Evolutionary conservation across 1,284 basidiomycete genomes (phyloP), one percentile per base, ranked within the genome.

Genomic region (Cystodermella granulosa): DNA sequence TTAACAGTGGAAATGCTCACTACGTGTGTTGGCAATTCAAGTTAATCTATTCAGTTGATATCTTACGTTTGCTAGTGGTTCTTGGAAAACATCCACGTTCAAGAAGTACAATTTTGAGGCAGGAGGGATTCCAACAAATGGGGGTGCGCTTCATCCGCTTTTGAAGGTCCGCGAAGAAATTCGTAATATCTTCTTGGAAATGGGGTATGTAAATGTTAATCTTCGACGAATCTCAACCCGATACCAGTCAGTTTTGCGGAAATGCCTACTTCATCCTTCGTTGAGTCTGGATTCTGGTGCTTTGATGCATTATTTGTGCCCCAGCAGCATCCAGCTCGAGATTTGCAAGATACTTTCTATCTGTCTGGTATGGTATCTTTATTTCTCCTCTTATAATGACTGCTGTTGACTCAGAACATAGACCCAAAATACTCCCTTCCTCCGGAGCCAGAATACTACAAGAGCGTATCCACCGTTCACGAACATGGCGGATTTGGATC

Each of bases 91-190:
- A 1, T 79, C 92, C 1, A 79, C 74, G 7, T 98, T 93, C 81
- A 99, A 99, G 65, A 93, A 94, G 66, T 99, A 98, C 75, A 99
- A 99, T 71, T 98, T 98, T 61, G 91, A 97, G 58, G 95, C 96
- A 1, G 91, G 94, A 55, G 96, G 96, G 50, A 81, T 86, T 34
- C 86, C 87, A 4, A 87, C 93, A 3, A 79, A 80, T 24, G 89
- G 91, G 23, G 96, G 96, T 42, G 92, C 94, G 11, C 74, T 98
- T 24, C 96, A 98, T 67, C 96, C 95, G 5, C 77, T 99, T 23
- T 80, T 98, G 55, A 98, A 98, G 74, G 96, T 99, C 26, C 80
- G 96, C 45, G 95, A 98, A 67, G 96, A 99, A 69, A 93, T 99
- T 67, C 80, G 94, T 43, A 89, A 90, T 63, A 98, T 98, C 62